These are phyloP conservation scores for Ziziphus jujuba DNA, from an alignment of 306 rosid species.

Conservation along the genomic window DNA sequence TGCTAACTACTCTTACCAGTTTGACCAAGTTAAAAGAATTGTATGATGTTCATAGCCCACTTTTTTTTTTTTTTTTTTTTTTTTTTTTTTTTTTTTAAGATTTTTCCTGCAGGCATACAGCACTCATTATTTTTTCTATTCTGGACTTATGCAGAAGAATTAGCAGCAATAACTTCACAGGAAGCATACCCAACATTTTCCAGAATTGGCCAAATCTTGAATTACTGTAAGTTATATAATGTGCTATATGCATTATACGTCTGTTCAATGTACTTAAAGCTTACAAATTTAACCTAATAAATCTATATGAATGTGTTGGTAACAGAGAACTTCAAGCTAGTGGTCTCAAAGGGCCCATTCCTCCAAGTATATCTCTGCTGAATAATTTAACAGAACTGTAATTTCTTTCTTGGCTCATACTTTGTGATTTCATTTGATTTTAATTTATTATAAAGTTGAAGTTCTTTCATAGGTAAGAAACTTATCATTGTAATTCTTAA, in stretches of 20 bases:
- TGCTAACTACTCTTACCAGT: constrained; percentile 8
- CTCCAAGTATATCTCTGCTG: constrained; percentile 20
- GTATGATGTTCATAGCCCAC: constrained; percentile 21
- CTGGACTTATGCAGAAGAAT: constrained; percentile 17
- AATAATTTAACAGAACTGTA: constrained; percentile 21
- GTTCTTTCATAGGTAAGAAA: no score
- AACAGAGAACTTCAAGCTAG: constrained; percentile 30
- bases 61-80: no score
- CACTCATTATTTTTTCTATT: not conserved
- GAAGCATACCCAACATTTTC: constrained; percentile 27
- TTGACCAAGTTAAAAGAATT: constrained; percentile 14
- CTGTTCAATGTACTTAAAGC: not conserved
- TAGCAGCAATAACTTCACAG: no score
- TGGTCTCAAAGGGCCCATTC: constrained; percentile 38
- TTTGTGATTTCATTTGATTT: not conserved
- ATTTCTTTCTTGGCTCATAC: constrained; percentile 2
- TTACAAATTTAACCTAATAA: not conserved
- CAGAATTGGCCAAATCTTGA: constrained; percentile 13
- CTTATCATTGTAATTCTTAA: no score
- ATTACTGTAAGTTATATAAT: constrained; percentile 9
- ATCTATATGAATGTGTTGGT: not conserved
- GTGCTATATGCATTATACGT: not conserved
- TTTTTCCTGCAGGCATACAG: not conserved
- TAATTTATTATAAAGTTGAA: not conserved
- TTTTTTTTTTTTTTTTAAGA: no score